Evolutionary conservation across 2,329 filamentous ascomycete genomes (phyloP), one percentile per base, ranked within the genome.

Genomic region (Penicillium sp.): DNA sequence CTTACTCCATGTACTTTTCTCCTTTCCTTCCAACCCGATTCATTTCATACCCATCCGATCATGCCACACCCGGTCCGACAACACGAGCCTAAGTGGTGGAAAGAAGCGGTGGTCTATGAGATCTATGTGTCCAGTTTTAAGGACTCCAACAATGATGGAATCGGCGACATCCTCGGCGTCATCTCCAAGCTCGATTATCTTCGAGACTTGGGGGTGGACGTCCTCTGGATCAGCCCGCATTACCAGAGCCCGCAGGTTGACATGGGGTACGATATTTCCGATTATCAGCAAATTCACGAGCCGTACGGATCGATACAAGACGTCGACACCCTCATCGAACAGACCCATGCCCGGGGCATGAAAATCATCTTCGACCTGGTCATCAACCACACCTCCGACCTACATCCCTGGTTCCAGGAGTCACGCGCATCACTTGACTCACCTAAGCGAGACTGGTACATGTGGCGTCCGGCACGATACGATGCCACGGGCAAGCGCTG

Each of bases 311-410:
- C 83, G 0, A 71, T 89, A 0, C 71, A 77, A 40, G 84, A 89
- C 61, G 79, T 87, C 37, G 83, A 88, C 46, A 67, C 69, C 0
- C 71, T 89, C 11, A 83, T 88, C 44, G 66, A 74, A 9, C 81
- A 79, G 51, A 76, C 81, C 18, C 84, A 87, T 55, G 70, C 76
- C 10, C 79, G 85, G 5, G 83, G 80, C 7, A 87, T 91, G 79
- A 82, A 81, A 53, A 70, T 90, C n/a, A 83, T 91, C 53, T 76
- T 90, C 21, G 87, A 91, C 65, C 76, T 91, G 1, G 88, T 91
- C 3, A 80, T 91, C 59, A 91, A 91, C 62, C 88, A 92, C 68
- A 90, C 87, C 0, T 87, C 83, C 0, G 81, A 87, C 61, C 77
- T 88, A 67, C 87, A 90, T 63, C 74, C 76, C 1, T 91, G 87